phyloP scores from a whole-genome alignment of 176 grass and related monocot species.

The Microstegium vimineum region DNA sequence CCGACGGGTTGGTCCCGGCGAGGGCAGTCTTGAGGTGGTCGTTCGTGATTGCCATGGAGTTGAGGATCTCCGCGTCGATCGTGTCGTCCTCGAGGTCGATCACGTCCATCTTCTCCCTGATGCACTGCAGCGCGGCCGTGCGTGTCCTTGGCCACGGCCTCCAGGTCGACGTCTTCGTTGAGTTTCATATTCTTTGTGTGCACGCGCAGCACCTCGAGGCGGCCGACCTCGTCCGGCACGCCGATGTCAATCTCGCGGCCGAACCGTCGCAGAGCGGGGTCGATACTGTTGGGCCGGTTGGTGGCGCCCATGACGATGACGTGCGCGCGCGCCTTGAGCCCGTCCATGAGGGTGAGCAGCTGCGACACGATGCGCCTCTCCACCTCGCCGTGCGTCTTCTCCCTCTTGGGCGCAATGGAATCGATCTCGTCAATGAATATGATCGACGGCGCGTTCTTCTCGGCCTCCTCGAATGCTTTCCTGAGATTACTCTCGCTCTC shows the following conservation, averaged over 20 bases:
- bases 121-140: conserved; percentile 63
- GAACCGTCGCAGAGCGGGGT: conserved; percentile 57
- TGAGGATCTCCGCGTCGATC: conserved; percentile 53
- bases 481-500: conserved; percentile 65
- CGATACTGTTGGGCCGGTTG: conserved; percentile 62
- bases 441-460: conserved; percentile 61
- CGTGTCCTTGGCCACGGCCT: conserved; percentile 47
- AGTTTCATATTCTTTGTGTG: conserved; percentile 60
- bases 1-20: conserved; percentile 54
- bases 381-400: conserved; percentile 57
- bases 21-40: conserved; percentile 62
- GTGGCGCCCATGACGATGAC: conserved; percentile 68
- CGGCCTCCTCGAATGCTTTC: conserved; percentile 66
- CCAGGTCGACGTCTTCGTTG: conserved; percentile 38
- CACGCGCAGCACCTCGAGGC: conserved; percentile 52
- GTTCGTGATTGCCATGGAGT: conserved; percentile 54
- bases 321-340: conserved; percentile 46
- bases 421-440: conserved; percentile 70
- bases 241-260: conserved; percentile 59
- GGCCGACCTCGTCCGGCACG: conserved; percentile 54
- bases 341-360: conserved; percentile 59
- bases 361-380: conserved; percentile 62
- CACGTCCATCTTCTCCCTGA: conserved; percentile 72
- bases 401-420: conserved; percentile 51
- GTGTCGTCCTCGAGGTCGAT: conserved; percentile 68